phyloP scores from a whole-genome alignment of 768 basidiomycete genomes.

The Tephrocybe rancida region DNA sequence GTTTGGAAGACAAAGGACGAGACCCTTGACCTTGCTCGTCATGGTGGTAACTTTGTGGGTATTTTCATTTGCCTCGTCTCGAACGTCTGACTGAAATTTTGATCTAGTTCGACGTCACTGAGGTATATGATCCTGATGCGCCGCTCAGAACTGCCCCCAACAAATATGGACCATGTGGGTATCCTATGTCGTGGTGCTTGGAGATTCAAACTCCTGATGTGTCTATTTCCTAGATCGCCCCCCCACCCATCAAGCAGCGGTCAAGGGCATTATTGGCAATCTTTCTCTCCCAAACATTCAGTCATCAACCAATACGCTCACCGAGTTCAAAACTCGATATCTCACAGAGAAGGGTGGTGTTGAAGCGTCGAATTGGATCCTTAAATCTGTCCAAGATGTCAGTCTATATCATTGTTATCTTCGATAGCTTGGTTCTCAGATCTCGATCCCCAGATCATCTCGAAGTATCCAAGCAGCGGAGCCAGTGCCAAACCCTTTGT shows the following conservation, averaged over 20 bases:
- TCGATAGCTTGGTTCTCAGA: neutral
- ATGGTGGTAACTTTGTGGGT: constrained; percentile 13
- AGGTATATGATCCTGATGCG: neutral
- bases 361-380: constrained; percentile 33
- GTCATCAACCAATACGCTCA: constrained; percentile 30
- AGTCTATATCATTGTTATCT: neutral
- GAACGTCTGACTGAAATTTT: neutral
- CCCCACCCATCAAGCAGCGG: constrained; percentile 25
- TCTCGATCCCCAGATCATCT: constrained; percentile 27
- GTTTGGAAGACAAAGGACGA: constrained; percentile 34
- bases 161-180: neutral
- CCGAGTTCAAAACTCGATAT: constrained; percentile 32
- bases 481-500: constrained; percentile 22
- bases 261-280: constrained; percentile 22
- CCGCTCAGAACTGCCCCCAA: neutral
- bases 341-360: constrained; percentile 29
- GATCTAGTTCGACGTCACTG: constrained; percentile 2
- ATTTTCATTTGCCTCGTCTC: constrained; percentile 16
- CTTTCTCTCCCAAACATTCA: constrained; percentile 28
- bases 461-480: constrained; percentile 20
- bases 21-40: constrained; percentile 25
- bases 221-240: constrained; percentile 18
- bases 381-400: constrained; percentile 26
- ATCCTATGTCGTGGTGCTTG: too few relatives aligned
- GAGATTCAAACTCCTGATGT: neutral